phyloP scores from a whole-genome alignment of 768 basidiomycete genomes.

The Hypholoma sublateritium region DNA sequence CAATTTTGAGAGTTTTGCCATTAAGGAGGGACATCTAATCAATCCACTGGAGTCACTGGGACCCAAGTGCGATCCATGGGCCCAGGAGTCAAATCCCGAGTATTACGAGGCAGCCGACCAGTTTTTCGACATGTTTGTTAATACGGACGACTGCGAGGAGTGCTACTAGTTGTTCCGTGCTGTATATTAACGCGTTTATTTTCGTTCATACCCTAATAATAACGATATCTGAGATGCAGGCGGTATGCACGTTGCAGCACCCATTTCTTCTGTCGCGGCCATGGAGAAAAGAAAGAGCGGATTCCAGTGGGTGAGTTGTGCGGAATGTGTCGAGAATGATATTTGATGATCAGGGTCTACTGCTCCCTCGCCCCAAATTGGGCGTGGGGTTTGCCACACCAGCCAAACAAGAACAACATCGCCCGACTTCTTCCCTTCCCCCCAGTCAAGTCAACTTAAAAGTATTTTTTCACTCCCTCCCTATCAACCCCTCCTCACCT shows the following conservation, averaged over 20 bases:
- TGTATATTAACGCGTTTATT: conserved; percentile 1
- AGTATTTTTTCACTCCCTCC: conserved; percentile 42
- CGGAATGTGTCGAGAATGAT: conserved; percentile 1
- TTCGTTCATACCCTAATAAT: conserved; percentile 6
- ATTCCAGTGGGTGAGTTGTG: conserved; percentile 30
- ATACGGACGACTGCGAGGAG: conserved; percentile 10
- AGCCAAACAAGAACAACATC: conserved; percentile 49
- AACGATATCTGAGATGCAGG: not conserved
- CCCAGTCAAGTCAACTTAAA: conserved; percentile 52
- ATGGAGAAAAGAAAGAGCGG: conserved; percentile 16
- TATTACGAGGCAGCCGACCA: conserved; percentile 3
- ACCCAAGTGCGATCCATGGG: too few species aligned
- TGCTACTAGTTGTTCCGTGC: not conserved
- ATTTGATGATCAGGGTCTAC: conserved; percentile 33
- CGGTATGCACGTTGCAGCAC: conserved; percentile 2
- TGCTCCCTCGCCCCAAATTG: conserved; percentile 54
- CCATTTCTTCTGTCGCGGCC: not conserved
- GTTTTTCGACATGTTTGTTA: conserved; percentile 17
- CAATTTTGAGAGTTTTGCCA: not conserved
- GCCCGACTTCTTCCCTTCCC: conserved; percentile 52
- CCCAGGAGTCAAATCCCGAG: not conserved
- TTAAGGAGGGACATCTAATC: not conserved
- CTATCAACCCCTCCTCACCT: conserved; percentile 28
- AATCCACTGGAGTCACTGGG: not conserved
- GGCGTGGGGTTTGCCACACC: conserved; percentile 35